Base-by-base conservation (phyloP, 176 grass and related monocot species). In the maize (Zea mays) region DNA sequence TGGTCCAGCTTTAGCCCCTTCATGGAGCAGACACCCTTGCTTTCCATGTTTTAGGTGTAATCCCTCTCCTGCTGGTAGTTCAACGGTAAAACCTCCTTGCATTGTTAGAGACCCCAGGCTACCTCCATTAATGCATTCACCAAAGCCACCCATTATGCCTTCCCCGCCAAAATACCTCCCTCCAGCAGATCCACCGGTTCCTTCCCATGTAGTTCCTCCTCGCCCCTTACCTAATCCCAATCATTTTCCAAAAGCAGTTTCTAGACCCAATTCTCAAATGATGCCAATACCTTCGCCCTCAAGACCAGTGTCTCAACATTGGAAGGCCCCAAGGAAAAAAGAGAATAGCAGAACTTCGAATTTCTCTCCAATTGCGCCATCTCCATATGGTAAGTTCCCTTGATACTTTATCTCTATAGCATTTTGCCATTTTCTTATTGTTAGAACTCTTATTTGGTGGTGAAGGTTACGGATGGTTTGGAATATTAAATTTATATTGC, bases 331-430 rank as follows among this genome's bases (percentile, higher is more conserved):
- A 69, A 45, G 48, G 40, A 85, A 84, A 63, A 88, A 80, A 11
- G 19, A 3, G 81, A 63, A 74, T 38, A 75, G 62, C 13, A 77
- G 19, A 33, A 55, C 61, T 67, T 48, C 57, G 7, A 80, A 71
- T n/a, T 49, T 38, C 35, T 78, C 84, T 74, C 57, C 79, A 16
- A 55, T 82, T 9, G 87, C 87, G 34, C 81, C 81, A 38, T 86
- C 83, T 34, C 76, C 81, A 8, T 81, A 73, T 69, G 66, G 91
- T 93, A 81, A 90, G 85, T 86, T 80, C 68, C 27, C 54, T 74
- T 40, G 65, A 69, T 71, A 57, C 15, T 67, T 83, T 36, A 20
- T 81, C 38, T 76, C 11, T 65, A 0, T 46, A 58, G n/a, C 55
- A 58, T 58, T 58, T 58, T 58, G 55, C n/a, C 1, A 1, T 15